Evolutionary conservation across 495 filamentous ascomycete genomes (phyloP).

Genomic region (Cairneyella variabilis): DNA sequence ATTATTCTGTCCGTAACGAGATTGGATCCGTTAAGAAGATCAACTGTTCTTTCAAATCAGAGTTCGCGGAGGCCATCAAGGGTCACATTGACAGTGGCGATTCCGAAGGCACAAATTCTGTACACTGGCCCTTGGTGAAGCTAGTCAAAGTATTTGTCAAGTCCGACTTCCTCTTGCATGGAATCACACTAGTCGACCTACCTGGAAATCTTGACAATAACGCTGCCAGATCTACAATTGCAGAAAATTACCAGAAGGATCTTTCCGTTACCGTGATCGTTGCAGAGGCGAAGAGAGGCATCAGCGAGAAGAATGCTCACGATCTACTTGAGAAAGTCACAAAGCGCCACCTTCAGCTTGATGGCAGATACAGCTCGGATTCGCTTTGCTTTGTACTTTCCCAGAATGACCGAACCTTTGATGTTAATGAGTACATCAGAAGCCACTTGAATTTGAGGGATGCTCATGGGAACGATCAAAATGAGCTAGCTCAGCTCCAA

Average conservation of each 20-base stretch:
- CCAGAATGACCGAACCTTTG: conserved; percentile 6
- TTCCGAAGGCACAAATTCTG: conserved; percentile 29
- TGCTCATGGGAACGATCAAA: background rate
- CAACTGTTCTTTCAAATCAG: background rate
- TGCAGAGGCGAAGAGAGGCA: conserved; percentile 4
- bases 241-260: conserved; percentile 56
- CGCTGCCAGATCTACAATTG: conserved; percentile 57
- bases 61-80: conserved; percentile 26
- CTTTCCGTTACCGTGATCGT: conserved; percentile 10
- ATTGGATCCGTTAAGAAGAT: conserved; percentile 38
- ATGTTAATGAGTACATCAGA: background rate
- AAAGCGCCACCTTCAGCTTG: conserved; percentile 11
- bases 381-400: conserved; percentile 14
- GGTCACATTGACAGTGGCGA: conserved; percentile 21
- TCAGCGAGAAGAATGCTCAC: conserved; percentile 8
- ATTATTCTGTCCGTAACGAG: conserved; percentile 36
- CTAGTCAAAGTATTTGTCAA: conserved; percentile 59
- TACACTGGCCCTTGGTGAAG: conserved; percentile 65
- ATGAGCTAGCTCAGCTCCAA: background rate
- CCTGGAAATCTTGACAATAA: conserved; percentile 65
- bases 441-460: background rate
- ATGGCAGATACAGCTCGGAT: conserved; percentile 2
- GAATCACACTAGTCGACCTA: conserved; percentile 64
- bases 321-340: conserved; percentile 12
- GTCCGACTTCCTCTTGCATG: conserved; percentile 50